Conservation (phyloP, 2,329 filamentous ascomycete genomes). For the Diplocarpon rosae region DNA sequence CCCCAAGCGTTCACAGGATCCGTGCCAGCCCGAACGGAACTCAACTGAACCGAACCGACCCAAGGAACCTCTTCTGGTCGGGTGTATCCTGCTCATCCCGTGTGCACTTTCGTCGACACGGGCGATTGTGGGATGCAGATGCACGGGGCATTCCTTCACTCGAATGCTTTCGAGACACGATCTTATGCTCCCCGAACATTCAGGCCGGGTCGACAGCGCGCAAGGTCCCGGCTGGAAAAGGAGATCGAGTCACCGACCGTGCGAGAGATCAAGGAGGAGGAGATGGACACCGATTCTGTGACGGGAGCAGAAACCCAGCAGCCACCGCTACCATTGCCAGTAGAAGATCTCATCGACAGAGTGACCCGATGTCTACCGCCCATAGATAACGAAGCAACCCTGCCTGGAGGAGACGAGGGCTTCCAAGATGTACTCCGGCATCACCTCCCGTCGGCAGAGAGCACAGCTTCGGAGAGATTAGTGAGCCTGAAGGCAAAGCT, state of each 20-base stretch:
- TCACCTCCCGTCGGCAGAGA: constrained; percentile 39
- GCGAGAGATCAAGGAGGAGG: constrained; percentile 11
- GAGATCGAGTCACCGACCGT: constrained; percentile 8
- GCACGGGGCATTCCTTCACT: constrained; percentile 14
- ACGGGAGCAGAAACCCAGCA: background rate
- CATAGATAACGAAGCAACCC: constrained; percentile 16
- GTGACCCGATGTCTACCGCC: constrained; percentile 23
- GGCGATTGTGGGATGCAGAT: constrained; percentile 20
- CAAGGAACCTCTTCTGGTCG: too few relatives aligned
- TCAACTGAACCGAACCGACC: too few relatives aligned
- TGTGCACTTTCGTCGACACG: constrained; percentile 7
- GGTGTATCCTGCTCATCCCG: too few relatives aligned
- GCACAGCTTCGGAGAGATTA: constrained; percentile 48
- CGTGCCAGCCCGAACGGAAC: too few relatives aligned
- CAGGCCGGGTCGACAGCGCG: constrained; percentile 18
- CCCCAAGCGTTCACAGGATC: too few relatives aligned
- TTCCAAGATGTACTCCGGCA: constrained; percentile 21
- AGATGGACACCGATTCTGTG: constrained; percentile 19
- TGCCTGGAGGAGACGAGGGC: constrained; percentile 23
- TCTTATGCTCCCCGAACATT: constrained; percentile 18
- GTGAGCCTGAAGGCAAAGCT: constrained; percentile 47
- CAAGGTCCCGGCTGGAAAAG: constrained; percentile 11
- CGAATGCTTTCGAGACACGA: constrained; percentile 11
- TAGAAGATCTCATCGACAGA: constrained; percentile 18
- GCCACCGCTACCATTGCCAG: constrained; percentile 3